Conservation (phyloP, 306 rosid species). For the Cyamopsis tetragonoloba region DNA sequence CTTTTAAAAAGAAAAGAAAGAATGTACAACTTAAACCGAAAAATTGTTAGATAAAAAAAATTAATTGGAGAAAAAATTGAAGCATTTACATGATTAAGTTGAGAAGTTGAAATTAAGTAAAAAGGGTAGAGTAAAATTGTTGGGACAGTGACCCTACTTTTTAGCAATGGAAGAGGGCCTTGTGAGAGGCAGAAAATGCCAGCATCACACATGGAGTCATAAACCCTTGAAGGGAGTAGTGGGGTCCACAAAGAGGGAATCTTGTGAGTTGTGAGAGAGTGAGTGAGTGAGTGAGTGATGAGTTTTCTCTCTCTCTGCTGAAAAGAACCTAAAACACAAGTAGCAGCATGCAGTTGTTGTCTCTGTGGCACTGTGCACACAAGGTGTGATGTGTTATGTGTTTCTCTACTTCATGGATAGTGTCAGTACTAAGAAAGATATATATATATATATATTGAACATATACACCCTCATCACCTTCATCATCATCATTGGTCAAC, state of each 20-base stretch:
- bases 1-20: not conserved
- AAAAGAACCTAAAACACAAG: constrained; percentile 34
- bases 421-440: constrained; percentile 47
- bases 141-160: constrained; percentile 40
- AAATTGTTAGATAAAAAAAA: not conserved
- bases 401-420: constrained; percentile 41
- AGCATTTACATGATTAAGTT: too few species aligned
- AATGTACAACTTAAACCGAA: not conserved
- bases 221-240: constrained; percentile 37
- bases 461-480: constrained; percentile 23
- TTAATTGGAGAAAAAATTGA: too few species aligned
- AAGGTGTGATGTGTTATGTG: constrained; percentile 32
- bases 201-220: constrained; percentile 71
- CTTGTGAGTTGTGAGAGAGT: constrained; percentile 43
- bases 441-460: too few species aligned
- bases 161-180: constrained; percentile 27
- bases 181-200: constrained; percentile 39
- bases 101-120: too few species aligned
- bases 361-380: constrained; percentile 29
- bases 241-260: constrained; percentile 62
- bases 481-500: constrained; percentile 14
- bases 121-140: constrained; percentile 21
- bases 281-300: too few species aligned
- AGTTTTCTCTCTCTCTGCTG: constrained; percentile 29
- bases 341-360: constrained; percentile 41